Base-by-base conservation (phyloP, 805 yeast genomes). In the Starmerella riodocensis region DNA sequence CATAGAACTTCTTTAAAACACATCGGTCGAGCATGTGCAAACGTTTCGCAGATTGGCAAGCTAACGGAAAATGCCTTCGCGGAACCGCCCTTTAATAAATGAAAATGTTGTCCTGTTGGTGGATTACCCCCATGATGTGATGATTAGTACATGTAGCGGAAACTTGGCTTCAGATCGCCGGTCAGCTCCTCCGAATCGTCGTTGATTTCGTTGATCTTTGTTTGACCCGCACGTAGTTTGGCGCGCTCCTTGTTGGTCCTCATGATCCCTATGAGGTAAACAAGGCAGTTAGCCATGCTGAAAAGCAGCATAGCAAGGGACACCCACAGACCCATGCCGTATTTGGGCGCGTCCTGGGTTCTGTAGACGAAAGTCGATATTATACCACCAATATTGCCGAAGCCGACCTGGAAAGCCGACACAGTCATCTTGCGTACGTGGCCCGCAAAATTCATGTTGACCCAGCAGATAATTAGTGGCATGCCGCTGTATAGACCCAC, bases 341-440 rank as follows among this genome's bases (percentile, higher is more conserved):
- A 77, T 24, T 58, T 59, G n/a, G 84, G 84, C 12, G 78, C 66
- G 45, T 76, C 80, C 29, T 57, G 51, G 29, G 68, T 49, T 32
- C 71, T 62, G 60, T 71, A 76, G 17, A 74, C 58, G 49, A 65
- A 77, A 2, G 80, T 68, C 4, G 82, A 62, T 40, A 76, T 66
- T 50, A 77, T 76, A 43, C 82, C 83, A 33, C 83, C 84, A 51
- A 74, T 74, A 58, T 77, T 77, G 39, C 82, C 84, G 50, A 77
- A 75, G 0, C 83, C 83, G 51, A 77, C 70, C 50, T 73, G 74
- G 64, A 69, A 70, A 1, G 74, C 77, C 9, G 76, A 62, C 8
- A 73, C 74, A 12, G 70, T 71, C 36, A 71, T 65, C 43, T 74
- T 73, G 50, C 82, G 63, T 17, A 67, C 55, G 54, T 77, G 83